Percentiles rank a stretch among this genome's conserved stretches.
These are phyloP conservation scores for Galerina sulciceps DNA, from an alignment of 768 basidiomycete genomes.

Conservation along the genomic window DNA sequence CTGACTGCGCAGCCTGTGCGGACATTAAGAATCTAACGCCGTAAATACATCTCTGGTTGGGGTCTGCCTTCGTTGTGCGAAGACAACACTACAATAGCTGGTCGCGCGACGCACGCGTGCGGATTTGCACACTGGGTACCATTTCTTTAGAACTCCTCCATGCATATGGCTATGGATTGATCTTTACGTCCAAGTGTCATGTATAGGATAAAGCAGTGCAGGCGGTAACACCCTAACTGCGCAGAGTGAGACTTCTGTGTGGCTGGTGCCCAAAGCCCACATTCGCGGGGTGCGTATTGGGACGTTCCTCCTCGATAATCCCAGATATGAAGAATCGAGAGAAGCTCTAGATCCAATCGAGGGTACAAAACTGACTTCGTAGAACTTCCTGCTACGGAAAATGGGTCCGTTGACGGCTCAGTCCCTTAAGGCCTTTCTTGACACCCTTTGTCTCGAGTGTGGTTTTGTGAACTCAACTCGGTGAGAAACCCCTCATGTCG, in stretches of 20 bases:
- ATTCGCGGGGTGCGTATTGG: slow-evolving; percentile 3
- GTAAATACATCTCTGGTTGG: not conserved
- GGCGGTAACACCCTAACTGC: slow-evolving; percentile 14
- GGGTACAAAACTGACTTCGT: slow-evolving; percentile 13
- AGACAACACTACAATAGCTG: not conserved
- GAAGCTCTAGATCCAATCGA: not conserved
- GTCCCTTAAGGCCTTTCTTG: not conserved
- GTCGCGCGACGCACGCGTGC: slow-evolving; percentile 9
- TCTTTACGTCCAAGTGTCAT: slow-evolving; percentile 10
- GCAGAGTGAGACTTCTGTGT: slow-evolving; percentile 5
- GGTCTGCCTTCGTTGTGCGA: slow-evolving; percentile 6
- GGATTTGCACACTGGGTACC: not conserved
- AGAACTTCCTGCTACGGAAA: not conserved
- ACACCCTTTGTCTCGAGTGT: slow-evolving; percentile 1
- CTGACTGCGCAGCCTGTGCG: slow-evolving; percentile 14
- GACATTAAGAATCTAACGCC: slow-evolving; percentile 6
- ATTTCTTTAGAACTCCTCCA: not conserved
- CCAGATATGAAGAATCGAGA: not conserved
- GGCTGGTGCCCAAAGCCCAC: not conserved
- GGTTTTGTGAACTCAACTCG: not conserved
- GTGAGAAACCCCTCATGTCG: not conserved
- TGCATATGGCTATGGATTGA: slow-evolving; percentile 6
- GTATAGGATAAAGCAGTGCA: slow-evolving; percentile 1
- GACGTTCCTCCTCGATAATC: not conserved
- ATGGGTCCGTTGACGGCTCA: not conserved